phyloP scores from a whole-genome alignment of 345 rosid genomes.

The Excoecaria cochinchinensis region DNA sequence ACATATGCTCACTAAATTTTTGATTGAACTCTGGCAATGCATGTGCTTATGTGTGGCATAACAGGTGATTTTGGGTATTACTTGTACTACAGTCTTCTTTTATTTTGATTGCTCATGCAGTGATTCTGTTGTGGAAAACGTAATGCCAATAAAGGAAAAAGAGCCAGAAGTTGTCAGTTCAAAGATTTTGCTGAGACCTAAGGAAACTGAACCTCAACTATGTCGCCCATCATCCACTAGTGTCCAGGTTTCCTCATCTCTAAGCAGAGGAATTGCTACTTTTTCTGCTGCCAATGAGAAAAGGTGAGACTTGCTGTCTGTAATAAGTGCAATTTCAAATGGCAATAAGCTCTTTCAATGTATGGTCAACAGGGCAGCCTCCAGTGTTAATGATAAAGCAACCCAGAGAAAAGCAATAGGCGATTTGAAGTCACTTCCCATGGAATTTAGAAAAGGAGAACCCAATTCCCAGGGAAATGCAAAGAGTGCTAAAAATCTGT shows the following conservation, averaged over 20 bases:
- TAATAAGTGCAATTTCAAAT: background rate
- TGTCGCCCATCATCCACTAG: slow-evolving; percentile 28
- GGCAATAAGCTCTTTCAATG: slow-evolving; percentile 1
- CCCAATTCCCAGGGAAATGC: slow-evolving; percentile 31
- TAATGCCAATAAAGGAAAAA: slow-evolving; percentile 28
- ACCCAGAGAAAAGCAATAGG: slow-evolving; percentile 28
- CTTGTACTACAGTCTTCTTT: background rate
- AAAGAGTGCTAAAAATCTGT: slow-evolving; percentile 27
- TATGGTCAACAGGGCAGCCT: slow-evolving; percentile 35
- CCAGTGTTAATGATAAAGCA: slow-evolving; percentile 21
- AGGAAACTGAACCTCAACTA: slow-evolving; percentile 30
- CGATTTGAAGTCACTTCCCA: slow-evolving; percentile 18
- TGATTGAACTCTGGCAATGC: background rate
- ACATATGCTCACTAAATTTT: background rate
- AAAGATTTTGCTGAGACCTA: slow-evolving; percentile 36
- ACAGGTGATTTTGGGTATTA: background rate
- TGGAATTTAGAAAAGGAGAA: slow-evolving; percentile 19
- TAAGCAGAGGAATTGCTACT: slow-evolving; percentile 28
- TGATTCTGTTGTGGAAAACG: slow-evolving; percentile 23
- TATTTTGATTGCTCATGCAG: slow-evolving; percentile 22
- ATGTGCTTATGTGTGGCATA: background rate
- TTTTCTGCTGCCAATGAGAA: slow-evolving; percentile 21
- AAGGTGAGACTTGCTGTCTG: slow-evolving; percentile 21
- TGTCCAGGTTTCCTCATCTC: slow-evolving; percentile 30
- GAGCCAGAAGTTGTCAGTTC: slow-evolving; percentile 41